Evolutionary conservation across 2,329 filamentous ascomycete genomes (phyloP).

Genomic region (Claviceps fusiformis): DNA sequence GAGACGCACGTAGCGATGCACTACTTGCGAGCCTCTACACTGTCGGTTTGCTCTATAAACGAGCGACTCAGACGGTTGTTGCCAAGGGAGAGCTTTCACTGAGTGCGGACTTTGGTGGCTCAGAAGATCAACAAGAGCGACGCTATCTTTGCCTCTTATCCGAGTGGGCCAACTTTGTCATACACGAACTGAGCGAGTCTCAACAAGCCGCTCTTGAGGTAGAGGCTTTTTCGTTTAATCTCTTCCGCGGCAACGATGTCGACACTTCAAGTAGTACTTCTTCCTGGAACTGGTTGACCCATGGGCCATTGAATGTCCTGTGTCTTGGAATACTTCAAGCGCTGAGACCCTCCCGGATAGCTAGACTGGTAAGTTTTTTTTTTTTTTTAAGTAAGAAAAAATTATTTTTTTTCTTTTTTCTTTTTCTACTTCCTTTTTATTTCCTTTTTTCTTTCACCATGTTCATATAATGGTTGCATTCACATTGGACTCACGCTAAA

Average conservation of each 20-base stretch:
- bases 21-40: conserved; percentile 24
- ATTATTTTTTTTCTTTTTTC: background rate
- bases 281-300: conserved; percentile 20
- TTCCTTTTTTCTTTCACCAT: no score
- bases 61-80: conserved; percentile 18
- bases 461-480: background rate
- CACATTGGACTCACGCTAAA: background rate
- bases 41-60: conserved; percentile 27
- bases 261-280: background rate
- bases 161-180: conserved; percentile 21
- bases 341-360: conserved; percentile 20
- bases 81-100: conserved; percentile 15
- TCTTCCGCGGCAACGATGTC: conserved; percentile 22
- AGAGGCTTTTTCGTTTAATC: conserved; percentile 20
- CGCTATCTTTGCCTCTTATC: conserved; percentile 25
- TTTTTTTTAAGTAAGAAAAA: background rate
- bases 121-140: conserved; percentile 15
- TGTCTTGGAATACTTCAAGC: conserved; percentile 25
- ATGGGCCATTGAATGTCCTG: conserved; percentile 19
- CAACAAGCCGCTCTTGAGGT: conserved; percentile 21
- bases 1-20: conserved; percentile 22
- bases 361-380: conserved; percentile 19
- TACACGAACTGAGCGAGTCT: conserved; percentile 23
- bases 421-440: no score
- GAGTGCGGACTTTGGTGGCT: conserved; percentile 18